These are phyloP conservation scores for Daldinia vernicosa DNA, from an alignment of 495 filamentous ascomycete genomes.

Conservation along the genomic window DNA sequence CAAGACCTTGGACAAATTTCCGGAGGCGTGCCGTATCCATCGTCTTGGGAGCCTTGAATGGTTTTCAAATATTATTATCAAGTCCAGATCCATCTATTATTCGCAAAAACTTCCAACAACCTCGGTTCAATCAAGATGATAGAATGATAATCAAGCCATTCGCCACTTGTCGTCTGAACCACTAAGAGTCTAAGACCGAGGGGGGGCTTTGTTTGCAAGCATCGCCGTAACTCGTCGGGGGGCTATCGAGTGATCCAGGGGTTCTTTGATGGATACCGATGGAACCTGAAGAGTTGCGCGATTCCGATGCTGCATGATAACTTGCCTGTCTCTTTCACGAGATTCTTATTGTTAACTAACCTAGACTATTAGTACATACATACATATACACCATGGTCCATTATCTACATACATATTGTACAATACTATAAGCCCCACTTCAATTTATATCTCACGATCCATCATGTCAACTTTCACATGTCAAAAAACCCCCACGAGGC, in stretches of 20 bases:
- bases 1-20: not conserved
- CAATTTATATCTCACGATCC: not conserved
- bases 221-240: not conserved
- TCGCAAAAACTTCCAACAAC: constrained; percentile 9
- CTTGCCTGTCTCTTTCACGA: constrained; percentile 11
- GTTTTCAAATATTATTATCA: constrained; percentile 4
- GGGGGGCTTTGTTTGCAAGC: not conserved
- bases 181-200: constrained; percentile 6
- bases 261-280: constrained; percentile 3
- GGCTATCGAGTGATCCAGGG: constrained; percentile 23
- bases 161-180: constrained; percentile 17
- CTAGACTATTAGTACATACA: no score
- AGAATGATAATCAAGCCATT: constrained; percentile 1
- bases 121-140: constrained; percentile 28
- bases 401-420: no score
- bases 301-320: constrained; percentile 22
- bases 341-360: not conserved
- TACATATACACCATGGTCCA: no score
- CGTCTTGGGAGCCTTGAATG: not conserved
- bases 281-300: constrained; percentile 28
- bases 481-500: not conserved
- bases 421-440: not conserved
- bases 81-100: constrained; percentile 16
- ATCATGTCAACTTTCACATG: constrained; percentile 3
- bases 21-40: not conserved